These are phyloP conservation scores for Starmerella vitae DNA, from an alignment of 805 yeast species.

Conservation along the genomic window DNA sequence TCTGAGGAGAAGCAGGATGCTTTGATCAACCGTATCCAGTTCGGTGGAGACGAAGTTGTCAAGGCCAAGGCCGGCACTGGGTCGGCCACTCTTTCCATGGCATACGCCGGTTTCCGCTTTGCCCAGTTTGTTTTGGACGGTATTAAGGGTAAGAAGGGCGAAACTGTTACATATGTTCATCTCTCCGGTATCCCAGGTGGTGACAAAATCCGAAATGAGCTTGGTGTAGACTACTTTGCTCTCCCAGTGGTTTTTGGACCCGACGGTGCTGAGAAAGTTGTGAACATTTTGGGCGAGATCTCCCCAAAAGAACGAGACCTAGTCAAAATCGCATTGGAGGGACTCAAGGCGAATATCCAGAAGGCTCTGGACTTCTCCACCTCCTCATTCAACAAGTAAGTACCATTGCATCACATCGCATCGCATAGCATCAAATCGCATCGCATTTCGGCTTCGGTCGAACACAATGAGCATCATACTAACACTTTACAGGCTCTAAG, in stretches of 20 bases:
- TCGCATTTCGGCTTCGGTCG: too few species aligned
- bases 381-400: constrained; percentile 19
- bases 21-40: constrained; percentile 79
- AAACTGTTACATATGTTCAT: constrained; percentile 34
- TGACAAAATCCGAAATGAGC: constrained; percentile 54
- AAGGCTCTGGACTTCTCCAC: constrained; percentile 81
- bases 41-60: constrained; percentile 95
- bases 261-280: constrained; percentile 56
- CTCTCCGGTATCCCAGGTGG: constrained; percentile 31
- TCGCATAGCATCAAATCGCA: too few species aligned
- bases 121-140: constrained; percentile 43
- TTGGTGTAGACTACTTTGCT: constrained; percentile 66
- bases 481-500: too few species aligned
- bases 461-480: too few species aligned
- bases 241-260: constrained; percentile 60
- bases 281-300: constrained; percentile 51
- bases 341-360: constrained; percentile 76
- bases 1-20: constrained; percentile 33
- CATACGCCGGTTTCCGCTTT: constrained; percentile 78
- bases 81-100: constrained; percentile 92
- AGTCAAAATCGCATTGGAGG: constrained; percentile 71
- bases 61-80: constrained; percentile 91
- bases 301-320: constrained; percentile 71
- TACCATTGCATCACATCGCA: constrained; percentile 3
- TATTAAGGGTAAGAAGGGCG: constrained; percentile 29